These are phyloP conservation scores for Arabidopsis suecica DNA, from an alignment of 345 rosid species.

Conservation along the genomic window DNA sequence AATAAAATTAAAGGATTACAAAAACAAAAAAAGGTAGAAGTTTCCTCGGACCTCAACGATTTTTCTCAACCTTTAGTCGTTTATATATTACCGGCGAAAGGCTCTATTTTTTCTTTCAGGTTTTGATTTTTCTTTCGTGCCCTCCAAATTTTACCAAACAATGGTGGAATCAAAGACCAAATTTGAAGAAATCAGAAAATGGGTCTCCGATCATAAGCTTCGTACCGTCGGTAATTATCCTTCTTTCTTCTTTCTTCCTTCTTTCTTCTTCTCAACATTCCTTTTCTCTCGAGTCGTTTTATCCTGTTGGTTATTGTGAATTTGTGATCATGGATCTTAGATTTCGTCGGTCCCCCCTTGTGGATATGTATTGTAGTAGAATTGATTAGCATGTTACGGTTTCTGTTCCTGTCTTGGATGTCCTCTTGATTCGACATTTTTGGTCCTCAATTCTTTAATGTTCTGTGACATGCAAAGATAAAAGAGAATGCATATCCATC, in stretches of 20 bases:
- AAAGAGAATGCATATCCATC: not conserved
- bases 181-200: conserved; percentile 60
- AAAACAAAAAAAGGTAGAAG: not conserved
- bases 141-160: conserved; percentile 1
- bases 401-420: not conserved
- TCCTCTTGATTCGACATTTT: not conserved
- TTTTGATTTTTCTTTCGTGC: not conserved
- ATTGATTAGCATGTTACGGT: not conserved
- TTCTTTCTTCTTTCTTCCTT: not conserved
- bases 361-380: not conserved
- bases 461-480: conserved; percentile 21
- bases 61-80: not conserved
- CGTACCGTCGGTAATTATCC: conserved; percentile 71
- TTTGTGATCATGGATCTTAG: conserved; percentile 16
- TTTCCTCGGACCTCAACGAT: not conserved
- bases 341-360: not conserved
- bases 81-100: not conserved
- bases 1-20: too few species aligned
- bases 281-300: not conserved
- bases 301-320: not conserved
- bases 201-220: conserved; percentile 85
- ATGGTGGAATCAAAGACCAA: conserved; percentile 70
- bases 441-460: conserved; percentile 7
- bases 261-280: not conserved
- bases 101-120: not conserved